phyloP scores from a whole-genome alignment of 768 basidiomycete species.

The Leucocoprinus sp. region DNA sequence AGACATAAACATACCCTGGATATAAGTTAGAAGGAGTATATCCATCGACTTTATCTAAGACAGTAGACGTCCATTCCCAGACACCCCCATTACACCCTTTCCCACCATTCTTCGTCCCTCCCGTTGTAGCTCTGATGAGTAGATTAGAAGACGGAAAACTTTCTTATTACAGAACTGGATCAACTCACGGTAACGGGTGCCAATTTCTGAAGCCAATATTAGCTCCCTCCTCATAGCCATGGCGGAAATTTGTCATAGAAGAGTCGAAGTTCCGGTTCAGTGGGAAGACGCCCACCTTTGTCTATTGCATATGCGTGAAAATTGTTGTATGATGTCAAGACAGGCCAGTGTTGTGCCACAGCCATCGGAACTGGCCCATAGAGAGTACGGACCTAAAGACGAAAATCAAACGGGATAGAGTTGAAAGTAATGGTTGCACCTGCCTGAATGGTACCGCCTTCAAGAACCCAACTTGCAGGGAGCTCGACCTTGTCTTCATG shows the following conservation, averaged over 20 bases:
- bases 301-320: constrained; percentile 73
- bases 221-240: constrained; percentile 66
- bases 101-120: constrained; percentile 38
- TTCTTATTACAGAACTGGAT: background rate
- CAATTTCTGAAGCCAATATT: constrained; percentile 89
- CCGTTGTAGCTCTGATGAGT: constrained; percentile 55
- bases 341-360: constrained; percentile 79
- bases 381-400: constrained; percentile 64
- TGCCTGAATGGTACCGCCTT: constrained; percentile 43
- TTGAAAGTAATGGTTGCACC: constrained; percentile 10
- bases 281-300: constrained; percentile 91
- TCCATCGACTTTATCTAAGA: constrained; percentile 63
- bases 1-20: constrained; percentile 54
- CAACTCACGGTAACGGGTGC: constrained; percentile 83
- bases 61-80: constrained; percentile 96
- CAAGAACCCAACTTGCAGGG: constrained; percentile 70
- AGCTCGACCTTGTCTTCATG: constrained; percentile 36
- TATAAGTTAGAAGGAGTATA: constrained; percentile 73
- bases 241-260: constrained; percentile 72
- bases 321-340: constrained; percentile 70
- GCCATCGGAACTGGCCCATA: constrained; percentile 79
- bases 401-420: background rate
- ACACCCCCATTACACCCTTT: constrained; percentile 88
- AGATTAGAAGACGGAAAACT: background rate
- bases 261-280: constrained; percentile 76